phyloP scores from a whole-genome alignment of 148 eudicot species.

The Chenopodium suecicum region DNA sequence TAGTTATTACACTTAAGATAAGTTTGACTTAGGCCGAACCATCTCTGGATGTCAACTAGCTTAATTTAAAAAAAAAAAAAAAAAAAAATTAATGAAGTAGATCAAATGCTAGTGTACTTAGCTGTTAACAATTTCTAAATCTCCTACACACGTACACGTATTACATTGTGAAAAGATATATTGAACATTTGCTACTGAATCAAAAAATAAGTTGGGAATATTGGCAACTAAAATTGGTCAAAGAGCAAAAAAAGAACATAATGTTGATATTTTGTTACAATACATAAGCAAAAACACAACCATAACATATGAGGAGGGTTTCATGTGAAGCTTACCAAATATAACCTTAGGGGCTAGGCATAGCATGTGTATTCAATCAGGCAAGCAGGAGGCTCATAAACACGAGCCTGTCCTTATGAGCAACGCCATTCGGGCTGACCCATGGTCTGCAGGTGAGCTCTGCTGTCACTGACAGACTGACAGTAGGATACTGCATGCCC shows the following conservation, averaged over 20 bases:
- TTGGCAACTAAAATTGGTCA: too few species aligned
- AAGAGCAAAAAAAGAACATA: too few species aligned
- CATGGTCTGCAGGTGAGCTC: background rate
- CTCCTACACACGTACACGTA: too few species aligned
- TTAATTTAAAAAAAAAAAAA: too few species aligned
- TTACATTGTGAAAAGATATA: too few species aligned
- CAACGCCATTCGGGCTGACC: background rate
- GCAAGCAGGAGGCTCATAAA: background rate
- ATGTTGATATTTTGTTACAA: too few species aligned
- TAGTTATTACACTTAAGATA: too few species aligned
- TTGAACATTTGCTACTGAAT: background rate
- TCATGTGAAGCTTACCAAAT: background rate
- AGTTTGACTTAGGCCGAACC: too few species aligned
- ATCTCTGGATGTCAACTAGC: too few species aligned
- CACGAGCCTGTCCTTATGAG: background rate
- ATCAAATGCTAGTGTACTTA: background rate
- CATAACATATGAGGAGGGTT: too few species aligned
- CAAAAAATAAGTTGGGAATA: background rate
- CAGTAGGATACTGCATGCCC: background rate
- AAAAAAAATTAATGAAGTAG: too few species aligned
- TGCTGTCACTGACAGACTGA: background rate
- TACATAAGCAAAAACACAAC: too few species aligned
- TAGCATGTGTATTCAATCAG: background rate
- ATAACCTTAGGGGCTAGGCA: background rate
- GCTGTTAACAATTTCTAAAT: background rate